Percentiles rank a stretch among this genome's conserved stretches.
These are phyloP conservation scores for Xylaria castorea DNA, from an alignment of 495 filamentous ascomycete genomes.

Conservation along the genomic window DNA sequence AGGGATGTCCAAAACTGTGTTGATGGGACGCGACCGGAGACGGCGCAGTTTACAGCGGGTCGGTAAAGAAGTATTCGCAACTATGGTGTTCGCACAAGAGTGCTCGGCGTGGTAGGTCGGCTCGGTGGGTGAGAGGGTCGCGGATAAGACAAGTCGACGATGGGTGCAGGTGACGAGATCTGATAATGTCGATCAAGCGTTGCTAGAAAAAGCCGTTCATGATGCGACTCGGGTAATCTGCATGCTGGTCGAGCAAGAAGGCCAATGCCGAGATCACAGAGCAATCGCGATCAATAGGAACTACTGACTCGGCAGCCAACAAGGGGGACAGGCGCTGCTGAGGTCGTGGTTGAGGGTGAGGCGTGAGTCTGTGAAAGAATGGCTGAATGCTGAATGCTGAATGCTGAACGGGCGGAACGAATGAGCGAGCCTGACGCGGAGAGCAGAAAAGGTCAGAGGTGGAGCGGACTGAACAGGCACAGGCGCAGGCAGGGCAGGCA, in stretches of 20 bases:
- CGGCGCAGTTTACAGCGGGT: background rate
- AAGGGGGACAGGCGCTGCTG: background rate
- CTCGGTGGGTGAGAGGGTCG: background rate
- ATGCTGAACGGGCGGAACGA: background rate
- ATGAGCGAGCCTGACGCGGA: slow-evolving; percentile 20
- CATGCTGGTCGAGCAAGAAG: slow-evolving; percentile 3
- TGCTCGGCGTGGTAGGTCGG: background rate
- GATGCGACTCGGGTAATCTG: slow-evolving; percentile 16
- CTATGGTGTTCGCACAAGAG: background rate
- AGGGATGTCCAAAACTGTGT: background rate
- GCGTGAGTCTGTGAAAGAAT: slow-evolving; percentile 20
- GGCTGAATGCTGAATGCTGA: slow-evolving; percentile 9
- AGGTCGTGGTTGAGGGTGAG: slow-evolving; percentile 12
- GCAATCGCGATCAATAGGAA: slow-evolving; percentile 3
- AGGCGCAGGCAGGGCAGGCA: background rate
- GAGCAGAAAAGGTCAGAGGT: slow-evolving; percentile 12
- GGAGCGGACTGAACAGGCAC: background rate
- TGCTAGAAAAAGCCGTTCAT: background rate
- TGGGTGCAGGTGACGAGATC: background rate
- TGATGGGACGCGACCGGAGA: slow-evolving; percentile 10
- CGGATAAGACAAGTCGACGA: slow-evolving; percentile 4
- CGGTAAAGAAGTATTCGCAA: background rate
- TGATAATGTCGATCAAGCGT: slow-evolving; percentile 14
- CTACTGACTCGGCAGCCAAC: background rate
- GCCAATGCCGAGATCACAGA: slow-evolving; percentile 2